Conservation (phyloP, 305 asterid species). For the Fraxinus paxiana region DNA sequence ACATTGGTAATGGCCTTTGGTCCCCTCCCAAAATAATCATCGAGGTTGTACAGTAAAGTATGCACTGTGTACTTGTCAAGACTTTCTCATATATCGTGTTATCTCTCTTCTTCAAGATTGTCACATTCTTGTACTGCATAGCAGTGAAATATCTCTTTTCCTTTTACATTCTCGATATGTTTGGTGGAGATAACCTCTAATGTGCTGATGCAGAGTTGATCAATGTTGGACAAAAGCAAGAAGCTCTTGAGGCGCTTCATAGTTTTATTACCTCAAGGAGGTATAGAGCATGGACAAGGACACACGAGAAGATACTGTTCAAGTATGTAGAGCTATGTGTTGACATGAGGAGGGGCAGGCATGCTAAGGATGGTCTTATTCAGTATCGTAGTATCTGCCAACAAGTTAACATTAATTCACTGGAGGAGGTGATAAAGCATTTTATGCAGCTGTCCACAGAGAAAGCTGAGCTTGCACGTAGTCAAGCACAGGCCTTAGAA, state of each 20-base stretch:
- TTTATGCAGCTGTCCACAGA: conserved; percentile 93
- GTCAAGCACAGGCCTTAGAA: conserved; percentile 79
- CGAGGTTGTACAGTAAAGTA: background rate
- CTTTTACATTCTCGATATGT: conserved; percentile 4
- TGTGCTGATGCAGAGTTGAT: conserved; percentile 69
- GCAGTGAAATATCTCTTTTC: background rate
- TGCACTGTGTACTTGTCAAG: background rate
- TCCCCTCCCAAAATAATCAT: background rate
- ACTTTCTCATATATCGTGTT: background rate
- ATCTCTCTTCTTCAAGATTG: background rate
- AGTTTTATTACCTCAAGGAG: conserved; percentile 88
- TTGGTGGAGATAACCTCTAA: background rate
- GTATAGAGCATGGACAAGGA: conserved; percentile 91
- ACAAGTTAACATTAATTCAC: conserved; percentile 80
- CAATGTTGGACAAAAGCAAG: conserved; percentile 92
- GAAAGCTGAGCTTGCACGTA: conserved; percentile 87
- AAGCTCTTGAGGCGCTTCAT: conserved; percentile 91
- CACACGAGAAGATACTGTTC: conserved; percentile 83
- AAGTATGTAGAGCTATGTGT: conserved; percentile 93
- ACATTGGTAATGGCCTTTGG: background rate
- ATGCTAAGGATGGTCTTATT: conserved; percentile 94
- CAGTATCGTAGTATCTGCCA: conserved; percentile 96
- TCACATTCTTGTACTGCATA: background rate
- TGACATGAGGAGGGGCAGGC: conserved; percentile 95
- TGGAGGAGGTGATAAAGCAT: conserved; percentile 95